Evolutionary conservation across 371 early-diverging fungal genomes (phyloP), one percentile per base, ranked within the genome.

Genomic region (Umbelopsis sp.): DNA sequence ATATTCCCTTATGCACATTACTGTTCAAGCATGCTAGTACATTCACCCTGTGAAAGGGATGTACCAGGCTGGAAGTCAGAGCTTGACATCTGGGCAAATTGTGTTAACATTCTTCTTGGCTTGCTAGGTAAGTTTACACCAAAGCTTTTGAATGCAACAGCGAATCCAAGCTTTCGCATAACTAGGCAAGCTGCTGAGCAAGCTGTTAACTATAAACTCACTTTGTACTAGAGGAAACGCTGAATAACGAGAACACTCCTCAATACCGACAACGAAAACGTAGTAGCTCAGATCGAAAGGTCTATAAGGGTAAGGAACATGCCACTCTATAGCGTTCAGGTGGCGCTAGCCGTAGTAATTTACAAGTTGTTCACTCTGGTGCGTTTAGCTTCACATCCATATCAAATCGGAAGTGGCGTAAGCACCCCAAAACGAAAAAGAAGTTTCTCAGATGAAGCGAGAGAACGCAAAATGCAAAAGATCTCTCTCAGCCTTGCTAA

Each of bases 381-480:
- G 5, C 32, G 20, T 12, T 69, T 69, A 1, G 53, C 57, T 16
- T 67, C 69, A 25, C 41, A 50, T 25, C 57, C 45, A 70, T 48
- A 57, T 20, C 53, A 50, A 18, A 63, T 65, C 50, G 50, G 37
- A 46, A 50, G 44, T 37, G 70, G 66, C 35, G 66, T 41, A 64
- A 24, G 66, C 29, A 69, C 57, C 14, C 44, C 68, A 18, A 83
- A 83, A 69, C 71, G 83, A 32, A 83, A 83, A 72, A 74, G 83
- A 22, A 79, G 74, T 44, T 72, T 79, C 48, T 63, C 75, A 9
- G 80, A 81, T 29, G 64, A 68, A 50, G 69, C 65, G 16, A 72
- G 76, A 22, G 81, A 83, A 63, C 71, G 80, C 14, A 83, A 83
- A 64, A 67, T 78, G 70, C 78, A 79, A 65, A 74, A 73, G n/a